These are phyloP conservation scores for Teratosphaeria pseudoeucalypti DNA, from an alignment of 2,329 filamentous ascomycete species.

Conservation along the genomic window DNA sequence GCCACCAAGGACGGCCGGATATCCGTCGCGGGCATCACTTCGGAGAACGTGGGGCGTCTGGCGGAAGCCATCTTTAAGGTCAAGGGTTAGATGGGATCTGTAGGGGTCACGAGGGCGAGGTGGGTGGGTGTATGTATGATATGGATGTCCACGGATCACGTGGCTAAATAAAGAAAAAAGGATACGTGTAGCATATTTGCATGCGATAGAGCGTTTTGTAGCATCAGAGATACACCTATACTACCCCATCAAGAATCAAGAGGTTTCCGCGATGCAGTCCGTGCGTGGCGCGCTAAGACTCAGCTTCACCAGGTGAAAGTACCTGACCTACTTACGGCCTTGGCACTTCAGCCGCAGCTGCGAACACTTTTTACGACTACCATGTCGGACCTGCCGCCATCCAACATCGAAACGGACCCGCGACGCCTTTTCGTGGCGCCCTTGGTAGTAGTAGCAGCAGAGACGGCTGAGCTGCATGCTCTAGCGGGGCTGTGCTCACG, in stretches of 20 bases:
- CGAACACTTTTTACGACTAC: too few species aligned
- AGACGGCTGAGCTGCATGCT: neutral
- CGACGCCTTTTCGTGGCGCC: neutral
- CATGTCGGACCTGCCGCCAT: neutral
- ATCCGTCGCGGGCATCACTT: slow-evolving; percentile 75
- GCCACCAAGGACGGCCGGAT: slow-evolving; percentile 88
- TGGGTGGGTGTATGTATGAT: neutral
- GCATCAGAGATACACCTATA: neutral
- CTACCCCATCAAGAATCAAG: too few species aligned
- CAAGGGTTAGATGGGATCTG: slow-evolving; percentile 45
- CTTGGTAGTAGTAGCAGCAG: neutral
- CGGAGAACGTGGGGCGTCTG: slow-evolving; percentile 65
- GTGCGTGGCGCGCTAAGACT: too few species aligned
- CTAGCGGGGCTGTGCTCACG: neutral
- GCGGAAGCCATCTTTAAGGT: slow-evolving; percentile 79
- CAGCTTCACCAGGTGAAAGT: neutral
- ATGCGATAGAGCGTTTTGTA: neutral
- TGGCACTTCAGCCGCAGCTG: neutral
- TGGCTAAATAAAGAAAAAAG: neutral
- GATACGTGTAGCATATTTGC: neutral
- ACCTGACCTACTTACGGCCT: neutral
- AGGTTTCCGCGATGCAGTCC: neutral
- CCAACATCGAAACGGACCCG: neutral
- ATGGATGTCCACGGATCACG: neutral
- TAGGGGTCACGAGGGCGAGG: neutral